Base-by-base conservation (phyloP, 2,329 filamentous ascomycete species). In the Hymenoscyphus infarciens region DNA sequence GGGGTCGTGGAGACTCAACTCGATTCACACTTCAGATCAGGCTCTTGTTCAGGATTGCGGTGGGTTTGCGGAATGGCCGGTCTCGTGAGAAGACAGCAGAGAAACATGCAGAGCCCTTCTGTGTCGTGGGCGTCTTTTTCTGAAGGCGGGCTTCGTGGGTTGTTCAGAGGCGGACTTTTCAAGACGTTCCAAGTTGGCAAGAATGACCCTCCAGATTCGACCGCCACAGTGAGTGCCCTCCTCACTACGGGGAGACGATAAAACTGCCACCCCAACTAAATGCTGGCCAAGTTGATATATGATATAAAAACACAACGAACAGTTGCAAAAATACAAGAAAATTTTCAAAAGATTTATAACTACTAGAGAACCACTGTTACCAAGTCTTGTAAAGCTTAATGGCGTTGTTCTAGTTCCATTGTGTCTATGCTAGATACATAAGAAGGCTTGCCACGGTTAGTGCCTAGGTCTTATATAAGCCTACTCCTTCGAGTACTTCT, bases 181-280 rank as follows among this genome's bases (percentile, higher is more conserved):
- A 27, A 19, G 42, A 39, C 45, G 29, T 49, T 49, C 15, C 29
- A 49, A 59, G 42, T 45, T 59, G 38, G 57, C 38, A 59, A 52
- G 57, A 39, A 45, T 49, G 57, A 29, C 29, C 54, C 29, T 56
- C 39, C 57, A 39, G 11, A 19, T 58, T 58, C 56, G 39, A 45
- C 39, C 39, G 45, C 45, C 45, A 52, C 45, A 27, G 7, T 52
- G 39, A 45, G 39, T 15, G 33, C 35, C 13, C 35, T 38, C 35
- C 35, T 38, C n/a, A 22, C 45, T 25, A 52, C 45, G n/a, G 45
- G 45, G 35, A 38, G 13, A 16, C 33, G 35, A 38, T 15, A 38
- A 16, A 38, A 38, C 35, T 38, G 35, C 35, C 35, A 38, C 35
- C 35, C 35, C 35, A 38, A 38, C 35, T 15, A 38, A 38, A 38